Evolutionary conservation across 176 grass and related monocot genomes (phyloP).

Genomic region (Alopecurus myosuroides): DNA sequence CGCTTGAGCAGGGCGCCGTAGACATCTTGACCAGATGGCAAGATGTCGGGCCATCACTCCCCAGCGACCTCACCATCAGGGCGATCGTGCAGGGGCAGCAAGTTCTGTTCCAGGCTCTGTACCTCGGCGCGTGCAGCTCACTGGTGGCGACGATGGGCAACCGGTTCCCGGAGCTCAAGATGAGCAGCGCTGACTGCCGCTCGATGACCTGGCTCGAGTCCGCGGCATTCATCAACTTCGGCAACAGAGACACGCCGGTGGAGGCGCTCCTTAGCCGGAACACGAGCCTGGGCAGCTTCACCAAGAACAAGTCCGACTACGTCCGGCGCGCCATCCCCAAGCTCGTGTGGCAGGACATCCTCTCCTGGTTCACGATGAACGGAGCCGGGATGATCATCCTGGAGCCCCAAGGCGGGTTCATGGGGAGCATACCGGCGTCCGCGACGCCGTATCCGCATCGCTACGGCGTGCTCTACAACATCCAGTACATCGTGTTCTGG

Average conservation of each 20-base stretch:
- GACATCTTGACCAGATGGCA: slow-evolving; percentile 46
- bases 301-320: slow-evolving; percentile 55
- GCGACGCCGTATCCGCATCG: slow-evolving; percentile 43
- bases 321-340: slow-evolving; percentile 14
- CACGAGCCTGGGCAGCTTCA: slow-evolving; percentile 3
- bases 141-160: neutral
- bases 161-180: slow-evolving; percentile 29
- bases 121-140: slow-evolving; percentile 23
- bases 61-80: slow-evolving; percentile 24
- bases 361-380: slow-evolving; percentile 18
- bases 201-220: slow-evolving; percentile 50
- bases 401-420: slow-evolving; percentile 36
- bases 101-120: slow-evolving; percentile 26
- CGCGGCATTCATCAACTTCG: neutral
- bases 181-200: slow-evolving; percentile 31
- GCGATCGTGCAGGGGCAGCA: neutral
- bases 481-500: slow-evolving; percentile 46
- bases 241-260: neutral
- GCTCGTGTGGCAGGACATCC: neutral
- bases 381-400: slow-evolving; percentile 43
- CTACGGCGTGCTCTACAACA: slow-evolving; percentile 37
- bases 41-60: slow-evolving; percentile 12
- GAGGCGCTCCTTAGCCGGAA: slow-evolving; percentile 20
- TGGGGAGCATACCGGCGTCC: neutral
- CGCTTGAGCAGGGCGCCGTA: slow-evolving; percentile 25